Percentiles rank a stretch among this genome's conserved stretches.
Evolutionary conservation across 495 filamentous ascomycete genomes (phyloP).

Genomic region (Penicillium diatomitis): DNA sequence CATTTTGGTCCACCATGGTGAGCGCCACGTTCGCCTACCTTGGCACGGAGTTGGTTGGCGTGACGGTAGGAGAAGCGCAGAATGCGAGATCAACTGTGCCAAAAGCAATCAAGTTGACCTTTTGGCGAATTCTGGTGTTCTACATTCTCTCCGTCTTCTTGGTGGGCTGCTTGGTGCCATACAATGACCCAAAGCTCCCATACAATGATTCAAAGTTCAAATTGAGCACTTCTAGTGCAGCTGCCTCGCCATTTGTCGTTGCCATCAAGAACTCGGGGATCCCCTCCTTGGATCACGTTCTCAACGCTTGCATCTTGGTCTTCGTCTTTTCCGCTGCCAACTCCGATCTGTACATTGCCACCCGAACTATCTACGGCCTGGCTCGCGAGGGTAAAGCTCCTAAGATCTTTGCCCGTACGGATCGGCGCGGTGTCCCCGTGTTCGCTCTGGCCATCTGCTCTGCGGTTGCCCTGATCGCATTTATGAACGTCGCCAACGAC

Average conservation of each 20-base stretch:
- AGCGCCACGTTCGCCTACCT: conserved; percentile 80
- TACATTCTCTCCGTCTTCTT: conserved; percentile 51
- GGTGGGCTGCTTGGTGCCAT: conserved; percentile 48
- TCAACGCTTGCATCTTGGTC: conserved; percentile 62
- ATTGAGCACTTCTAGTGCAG: conserved; percentile 27
- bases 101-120: conserved; percentile 69
- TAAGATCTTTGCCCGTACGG: conserved; percentile 56
- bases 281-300: conserved; percentile 41
- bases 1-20: conserved; percentile 72
- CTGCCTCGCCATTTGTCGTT: conserved; percentile 55
- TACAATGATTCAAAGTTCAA: conserved; percentile 18
- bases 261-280: conserved; percentile 49
- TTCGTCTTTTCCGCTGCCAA: conserved; percentile 77
- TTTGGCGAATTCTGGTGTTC: conserved; percentile 79
- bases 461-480: conserved; percentile 59
- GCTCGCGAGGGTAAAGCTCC: conserved; percentile 72
- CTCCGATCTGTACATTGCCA: conserved; percentile 67
- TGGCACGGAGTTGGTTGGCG: conserved; percentile 76
- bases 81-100: too few species aligned
- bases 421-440: conserved; percentile 67
- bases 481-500: conserved; percentile 64
- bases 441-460: conserved; percentile 55
- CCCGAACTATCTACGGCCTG: conserved; percentile 70
- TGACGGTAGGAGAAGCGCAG: conserved; percentile 59
- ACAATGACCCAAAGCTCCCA: conserved; percentile 44